Evolutionary conservation across 2,329 filamentous ascomycete species (phyloP), one percentile per base, ranked within the genome.

Genomic region (Achaetomium macrosporum): DNA sequence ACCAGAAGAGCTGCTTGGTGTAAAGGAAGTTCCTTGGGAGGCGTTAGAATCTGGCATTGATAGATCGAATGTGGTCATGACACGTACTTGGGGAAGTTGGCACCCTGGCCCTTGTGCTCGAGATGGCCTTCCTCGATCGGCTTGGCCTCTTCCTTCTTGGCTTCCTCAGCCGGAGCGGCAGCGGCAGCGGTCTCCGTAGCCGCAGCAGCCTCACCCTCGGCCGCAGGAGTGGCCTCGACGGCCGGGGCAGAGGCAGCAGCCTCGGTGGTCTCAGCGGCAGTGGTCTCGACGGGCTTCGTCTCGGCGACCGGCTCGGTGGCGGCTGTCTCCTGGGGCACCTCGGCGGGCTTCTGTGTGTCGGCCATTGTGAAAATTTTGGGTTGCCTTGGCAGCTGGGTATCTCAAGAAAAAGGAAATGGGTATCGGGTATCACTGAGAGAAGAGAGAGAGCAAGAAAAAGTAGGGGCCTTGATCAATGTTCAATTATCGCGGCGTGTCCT

Each of bases 1-100:
- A 89, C 81, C 85, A 91, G 77, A 97, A 96, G 76, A 88, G 89
- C 70, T 90, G 90, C 83, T 96, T 96, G 71, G 85, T 83, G 76
- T 90, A 91, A 64, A 89, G 84, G 66, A 97, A 81, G 71, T 90
- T 88, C 82, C 89, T 95, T 17, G 33, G 30, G 13, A 35, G 57
- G 37, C 13, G 48, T 58, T 44, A 55, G 50, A 20, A 42, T 41
- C 50, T 33, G 48, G 31, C 5, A 11, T 30, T 36, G 30, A 46
- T 11, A 12, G 10, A 50, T n/a, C n/a, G n/a, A n/a, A n/a, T n/a
- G n/a, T n/a, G n/a, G n/a, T n/a, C n/a, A 40, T 15, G 13, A 11
- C 11, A 71, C 88, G 77, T 81, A 96, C 91, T 95, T 96, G 76
- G 92, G 85, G 69, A 82, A 84, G 73, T 77, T 79, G 59, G 91